These are phyloP conservation scores for Musa schizocarpa DNA, from an alignment of 176 grass and related monocot species.

Conservation along the genomic window DNA sequence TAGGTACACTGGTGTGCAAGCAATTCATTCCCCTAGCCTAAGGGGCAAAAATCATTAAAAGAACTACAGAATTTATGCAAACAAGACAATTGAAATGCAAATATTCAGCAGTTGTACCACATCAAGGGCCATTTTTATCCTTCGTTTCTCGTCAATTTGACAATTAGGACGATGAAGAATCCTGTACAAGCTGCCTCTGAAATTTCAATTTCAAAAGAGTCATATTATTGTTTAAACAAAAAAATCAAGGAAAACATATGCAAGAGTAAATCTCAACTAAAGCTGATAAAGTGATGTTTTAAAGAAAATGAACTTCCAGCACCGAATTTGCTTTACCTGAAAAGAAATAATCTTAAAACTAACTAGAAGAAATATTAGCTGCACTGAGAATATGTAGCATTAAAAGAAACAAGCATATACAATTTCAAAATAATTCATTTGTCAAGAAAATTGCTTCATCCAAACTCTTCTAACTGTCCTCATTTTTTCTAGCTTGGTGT, in stretches of 20 bases:
- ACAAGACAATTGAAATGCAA: constrained; percentile 22
- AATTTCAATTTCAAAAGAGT: neutral
- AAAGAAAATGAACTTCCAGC: too few species aligned
- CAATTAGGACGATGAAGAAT: constrained; percentile 94
- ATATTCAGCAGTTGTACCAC: constrained; percentile 54
- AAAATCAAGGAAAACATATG: neutral
- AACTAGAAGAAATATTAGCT: too few species aligned
- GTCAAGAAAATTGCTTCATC: too few species aligned
- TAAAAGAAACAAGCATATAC: too few species aligned
- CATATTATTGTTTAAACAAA: neutral
- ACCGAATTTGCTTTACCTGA: too few species aligned
- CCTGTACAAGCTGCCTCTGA: constrained; percentile 96
- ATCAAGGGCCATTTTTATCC: constrained; percentile 98
- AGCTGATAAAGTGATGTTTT: too few species aligned
- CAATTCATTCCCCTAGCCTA: constrained; percentile 99
- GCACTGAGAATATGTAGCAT: too few species aligned
- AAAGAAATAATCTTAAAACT: too few species aligned
- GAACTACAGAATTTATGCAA: constrained; percentile 16
- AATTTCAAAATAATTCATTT: too few species aligned
- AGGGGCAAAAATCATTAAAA: constrained; percentile 17
- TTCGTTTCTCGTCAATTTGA: constrained; percentile 96
- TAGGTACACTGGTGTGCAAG: constrained; percentile 80
- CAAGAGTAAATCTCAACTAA: neutral
- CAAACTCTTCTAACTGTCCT: too few species aligned
- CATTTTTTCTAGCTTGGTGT: too few species aligned